Conservation (phyloP, 2,329 filamentous ascomycete species). For the Nigrograna mackinnonii region DNA sequence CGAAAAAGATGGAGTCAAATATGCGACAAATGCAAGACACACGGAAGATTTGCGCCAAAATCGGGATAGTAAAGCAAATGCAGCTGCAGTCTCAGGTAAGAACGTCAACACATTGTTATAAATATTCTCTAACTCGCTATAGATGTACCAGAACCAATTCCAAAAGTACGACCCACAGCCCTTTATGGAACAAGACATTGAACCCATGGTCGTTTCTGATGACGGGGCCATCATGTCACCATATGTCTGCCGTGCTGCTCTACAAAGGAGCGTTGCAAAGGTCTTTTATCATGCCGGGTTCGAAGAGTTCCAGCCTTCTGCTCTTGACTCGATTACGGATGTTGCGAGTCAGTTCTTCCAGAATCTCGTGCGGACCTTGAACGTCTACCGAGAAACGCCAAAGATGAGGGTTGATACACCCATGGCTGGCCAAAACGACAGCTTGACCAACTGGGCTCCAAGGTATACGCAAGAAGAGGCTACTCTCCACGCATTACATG, state of each 20-base stretch:
- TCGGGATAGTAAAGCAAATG: constrained; percentile 99
- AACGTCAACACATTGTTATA: too few relatives aligned
- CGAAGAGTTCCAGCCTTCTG: constrained; percentile 94
- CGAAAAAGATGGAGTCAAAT: constrained; percentile 84
- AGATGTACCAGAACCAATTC: constrained; percentile 98
- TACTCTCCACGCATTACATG: constrained; percentile 80
- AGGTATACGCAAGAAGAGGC: constrained; percentile 84
- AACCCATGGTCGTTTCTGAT: constrained; percentile 87
- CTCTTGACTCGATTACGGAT: constrained; percentile 86
- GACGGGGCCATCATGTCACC: constrained; percentile 86
- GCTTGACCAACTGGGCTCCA: constrained; percentile 57
- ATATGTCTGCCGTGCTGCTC: constrained; percentile 77
- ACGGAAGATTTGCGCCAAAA: constrained; percentile 92
- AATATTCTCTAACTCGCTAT: constrained; percentile 4
- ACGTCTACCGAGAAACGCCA: constrained; percentile 80
- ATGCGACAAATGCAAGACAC: constrained; percentile 97
- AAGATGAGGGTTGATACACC: constrained; percentile 63
- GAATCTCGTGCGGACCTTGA: constrained; percentile 79
- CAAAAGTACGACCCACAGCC: constrained; percentile 92
- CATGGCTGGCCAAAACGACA: constrained; percentile 25
- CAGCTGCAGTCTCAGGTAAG: constrained; percentile 92
- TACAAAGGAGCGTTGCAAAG: constrained; percentile 91
- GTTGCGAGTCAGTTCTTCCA: constrained; percentile 87
- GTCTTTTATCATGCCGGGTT: constrained; percentile 96
- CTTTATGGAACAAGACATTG: constrained; percentile 83